A percentile compares a stretch with the other conserved stretches of the same genome.
phyloP scores from a whole-genome alignment of 495 filamentous ascomycete species.

The Aspergillus diversus region DNA sequence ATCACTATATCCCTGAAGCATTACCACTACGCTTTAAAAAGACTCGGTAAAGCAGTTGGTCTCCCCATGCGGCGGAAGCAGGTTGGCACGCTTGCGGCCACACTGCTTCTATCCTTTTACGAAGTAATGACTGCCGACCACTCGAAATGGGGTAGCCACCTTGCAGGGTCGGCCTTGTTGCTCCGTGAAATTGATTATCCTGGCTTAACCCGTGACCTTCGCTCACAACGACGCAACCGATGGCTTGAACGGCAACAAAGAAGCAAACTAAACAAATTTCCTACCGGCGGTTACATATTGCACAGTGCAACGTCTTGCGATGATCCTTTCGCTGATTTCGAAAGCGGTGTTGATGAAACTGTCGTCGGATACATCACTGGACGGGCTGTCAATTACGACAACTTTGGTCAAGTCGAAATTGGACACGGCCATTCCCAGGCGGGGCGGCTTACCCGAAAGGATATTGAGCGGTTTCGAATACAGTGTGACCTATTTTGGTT shows the following conservation, averaged over 20 bases:
- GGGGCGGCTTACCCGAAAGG: slow-evolving; percentile 62
- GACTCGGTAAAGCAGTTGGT: slow-evolving; percentile 73
- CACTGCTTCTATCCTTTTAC: slow-evolving; percentile 87
- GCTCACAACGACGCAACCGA: slow-evolving; percentile 48
- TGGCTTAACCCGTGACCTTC: slow-evolving; percentile 70
- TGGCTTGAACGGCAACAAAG: slow-evolving; percentile 30
- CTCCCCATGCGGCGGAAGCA: slow-evolving; percentile 72
- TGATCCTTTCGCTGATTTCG: slow-evolving; percentile 50
- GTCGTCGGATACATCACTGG: slow-evolving; percentile 51
- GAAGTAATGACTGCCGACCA: slow-evolving; percentile 96
- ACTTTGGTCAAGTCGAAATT: slow-evolving; percentile 48
- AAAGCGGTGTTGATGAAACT: slow-evolving; percentile 42
- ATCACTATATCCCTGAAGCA: slow-evolving; percentile 84
- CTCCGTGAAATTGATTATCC: slow-evolving; percentile 81
- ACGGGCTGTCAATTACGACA: slow-evolving; percentile 47
- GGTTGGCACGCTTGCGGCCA: slow-evolving; percentile 82
- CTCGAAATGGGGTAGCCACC: slow-evolving; percentile 91
- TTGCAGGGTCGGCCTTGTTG: slow-evolving; percentile 81
- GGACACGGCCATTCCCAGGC: slow-evolving; percentile 21
- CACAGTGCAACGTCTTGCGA: slow-evolving; percentile 33
- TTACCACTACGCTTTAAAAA: slow-evolving; percentile 82
- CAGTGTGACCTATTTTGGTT: slow-evolving; percentile 94
- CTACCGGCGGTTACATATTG: slow-evolving; percentile 24
- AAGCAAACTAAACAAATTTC: slow-evolving; percentile 20
- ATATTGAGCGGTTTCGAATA: slow-evolving; percentile 77